Evolutionary conservation across 352 stramenopile genomes (phyloP), one percentile per base, ranked within the genome.

Genomic region (Globisporangium echinulatum): DNA sequence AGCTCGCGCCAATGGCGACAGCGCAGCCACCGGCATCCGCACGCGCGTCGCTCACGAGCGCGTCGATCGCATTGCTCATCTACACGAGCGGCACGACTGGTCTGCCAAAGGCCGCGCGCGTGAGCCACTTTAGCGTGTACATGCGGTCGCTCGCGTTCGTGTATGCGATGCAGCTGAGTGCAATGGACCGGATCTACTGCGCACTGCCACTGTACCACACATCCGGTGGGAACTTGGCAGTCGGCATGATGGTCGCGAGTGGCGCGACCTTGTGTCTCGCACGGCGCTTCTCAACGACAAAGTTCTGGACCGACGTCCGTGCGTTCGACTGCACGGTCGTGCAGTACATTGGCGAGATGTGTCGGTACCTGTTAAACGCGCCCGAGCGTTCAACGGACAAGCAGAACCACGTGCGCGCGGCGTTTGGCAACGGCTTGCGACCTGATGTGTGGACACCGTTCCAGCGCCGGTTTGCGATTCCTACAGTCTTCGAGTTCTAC

Each of bases 321-420:
- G 55, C 62, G 15, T 81, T 86, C 47, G 67, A 92, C 50, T 77
- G 64, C 55, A 96, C 88, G 1, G 67, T 96, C 33, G 67, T 94
- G 15, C 89, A 97, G 63, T 97, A 97, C 63, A 97, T 97, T 65
- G 89, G 88, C 19, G 88, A 97, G 49, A 90, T 97, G 70, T 95
- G 83, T 63, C 71, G 87, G 4, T 97, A 96, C 69, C 66, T 97
- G 19, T 63, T 92, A 50, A 82, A 82, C 53, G 70, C 79, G 15
- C 70, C 82, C 4, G 56, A 70, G 0, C 68, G 65, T 39, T 54
- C 66, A 40, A 78, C 75, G 47, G 82, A 92, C 66, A 75, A 79
- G 58, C 69, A 84, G 43, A 86, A 92, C 56, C 66, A 76, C 54
- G 74, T 92, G 46, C 81, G 84, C 47, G 74, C 93, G 40, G 88